phyloP scores from a whole-genome alignment of 1,139 yeast species.

The Hyphopichia wangnamkhiaoensis region DNA sequence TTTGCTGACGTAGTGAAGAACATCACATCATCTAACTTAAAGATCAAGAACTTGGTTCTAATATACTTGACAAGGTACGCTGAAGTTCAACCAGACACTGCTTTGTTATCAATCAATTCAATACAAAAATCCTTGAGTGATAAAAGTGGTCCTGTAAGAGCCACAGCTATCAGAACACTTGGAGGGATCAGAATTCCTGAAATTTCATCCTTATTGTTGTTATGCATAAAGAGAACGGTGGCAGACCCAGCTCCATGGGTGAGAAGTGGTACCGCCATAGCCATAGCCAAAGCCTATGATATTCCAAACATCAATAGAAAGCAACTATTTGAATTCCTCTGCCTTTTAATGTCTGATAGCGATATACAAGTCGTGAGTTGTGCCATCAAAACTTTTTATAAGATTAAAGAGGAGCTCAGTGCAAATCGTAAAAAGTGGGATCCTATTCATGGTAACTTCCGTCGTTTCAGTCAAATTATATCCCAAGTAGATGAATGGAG shows the following conservation, averaged over 20 bases:
- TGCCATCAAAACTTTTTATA: conserved; percentile 59
- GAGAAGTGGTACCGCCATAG: conserved; percentile 76
- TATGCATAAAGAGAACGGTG: conserved; percentile 69
- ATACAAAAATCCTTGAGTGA: conserved; percentile 82
- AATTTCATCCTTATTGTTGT: conserved; percentile 73
- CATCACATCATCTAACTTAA: conserved; percentile 69
- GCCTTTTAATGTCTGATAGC: conserved; percentile 60
- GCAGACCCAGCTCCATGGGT: conserved; percentile 78
- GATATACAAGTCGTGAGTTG: conserved; percentile 69
- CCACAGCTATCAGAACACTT: conserved; percentile 75
- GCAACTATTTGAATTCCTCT: conserved; percentile 52
- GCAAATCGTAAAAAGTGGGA: conserved; percentile 52
- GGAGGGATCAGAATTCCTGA: conserved; percentile 80
- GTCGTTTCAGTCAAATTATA: conserved; percentile 59
- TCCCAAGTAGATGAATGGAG: conserved; percentile 73
- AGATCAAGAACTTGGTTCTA: conserved; percentile 76
- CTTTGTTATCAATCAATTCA: conserved; percentile 85
- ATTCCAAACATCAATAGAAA: conserved; percentile 32
- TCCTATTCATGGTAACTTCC: conserved; percentile 69
- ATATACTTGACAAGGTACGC: conserved; percentile 77
- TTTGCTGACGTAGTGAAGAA: conserved; percentile 92
- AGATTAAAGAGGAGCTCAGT: conserved; percentile 31
- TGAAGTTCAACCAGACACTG: conserved; percentile 83
- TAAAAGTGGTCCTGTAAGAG: conserved; percentile 64
- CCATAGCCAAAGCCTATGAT: conserved; percentile 64